Percentiles rank a stretch among this genome's conserved stretches.
Evolutionary conservation across 106 monocot genomes (phyloP).

Genomic region (Acorus gramineus): DNA sequence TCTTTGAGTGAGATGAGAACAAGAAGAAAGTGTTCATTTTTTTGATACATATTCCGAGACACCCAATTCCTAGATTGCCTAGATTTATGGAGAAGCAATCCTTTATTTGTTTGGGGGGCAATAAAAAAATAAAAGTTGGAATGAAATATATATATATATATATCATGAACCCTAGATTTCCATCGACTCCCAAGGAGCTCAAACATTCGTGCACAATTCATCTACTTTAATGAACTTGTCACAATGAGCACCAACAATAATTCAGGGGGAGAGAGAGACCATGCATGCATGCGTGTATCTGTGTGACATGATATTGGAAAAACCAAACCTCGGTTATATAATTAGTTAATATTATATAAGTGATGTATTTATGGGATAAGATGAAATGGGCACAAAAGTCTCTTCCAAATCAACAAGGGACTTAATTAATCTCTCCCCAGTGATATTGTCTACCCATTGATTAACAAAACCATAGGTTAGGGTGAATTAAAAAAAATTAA

Average conservation of each 20-base stretch:
- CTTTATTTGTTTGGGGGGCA: too few species aligned
- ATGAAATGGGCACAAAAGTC: not conserved
- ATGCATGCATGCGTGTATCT: not conserved
- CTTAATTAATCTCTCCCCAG: conserved; percentile 3
- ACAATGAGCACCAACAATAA: conserved; percentile 12
- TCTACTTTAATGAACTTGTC: conserved; percentile 17
- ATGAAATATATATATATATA: too few species aligned
- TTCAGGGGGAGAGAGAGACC: not conserved
- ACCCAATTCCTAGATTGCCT: too few species aligned
- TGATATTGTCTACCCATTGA: conserved; percentile 1
- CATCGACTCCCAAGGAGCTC: not conserved
- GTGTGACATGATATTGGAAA: not conserved
- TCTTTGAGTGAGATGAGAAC: too few species aligned
- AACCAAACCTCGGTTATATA: not conserved
- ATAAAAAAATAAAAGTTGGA: too few species aligned
- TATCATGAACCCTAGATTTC: too few species aligned
- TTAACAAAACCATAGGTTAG: conserved; percentile 9
- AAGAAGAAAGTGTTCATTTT: too few species aligned
- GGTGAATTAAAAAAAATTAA: not conserved
- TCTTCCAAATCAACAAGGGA: conserved; percentile 12
- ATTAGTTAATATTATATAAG: not conserved
- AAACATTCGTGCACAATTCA: conserved; percentile 10
- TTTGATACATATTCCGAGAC: too few species aligned
- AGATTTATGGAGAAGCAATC: too few species aligned
- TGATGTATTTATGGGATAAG: not conserved